Percentiles rank a stretch among this genome's conserved stretches.
These are phyloP conservation scores for Chlorociboria aeruginascens DNA, from an alignment of 495 filamentous ascomycete species.

Conservation along the genomic window DNA sequence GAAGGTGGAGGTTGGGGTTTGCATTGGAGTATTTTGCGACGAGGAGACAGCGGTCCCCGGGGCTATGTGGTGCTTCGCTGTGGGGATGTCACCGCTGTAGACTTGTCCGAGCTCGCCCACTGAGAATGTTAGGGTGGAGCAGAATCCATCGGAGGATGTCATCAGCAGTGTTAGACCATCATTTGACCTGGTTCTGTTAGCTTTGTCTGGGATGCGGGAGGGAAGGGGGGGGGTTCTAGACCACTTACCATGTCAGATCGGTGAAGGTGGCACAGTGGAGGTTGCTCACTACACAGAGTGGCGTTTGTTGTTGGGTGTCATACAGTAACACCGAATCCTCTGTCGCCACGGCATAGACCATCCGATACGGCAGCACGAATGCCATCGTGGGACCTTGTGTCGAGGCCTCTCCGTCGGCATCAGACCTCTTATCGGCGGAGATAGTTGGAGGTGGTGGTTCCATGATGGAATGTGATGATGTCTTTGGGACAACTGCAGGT, in stretches of 20 bases:
- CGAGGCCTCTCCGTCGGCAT: constrained; percentile 38
- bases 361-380: constrained; percentile 81
- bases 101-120: constrained; percentile 78
- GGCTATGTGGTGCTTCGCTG: constrained; percentile 31
- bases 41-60: constrained; percentile 25
- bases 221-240: no score
- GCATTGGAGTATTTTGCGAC: constrained; percentile 46
- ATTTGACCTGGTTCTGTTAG: constrained; percentile 51
- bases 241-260: constrained; percentile 77
- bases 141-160: constrained; percentile 96
- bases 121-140: constrained; percentile 76
- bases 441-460: constrained; percentile 63
- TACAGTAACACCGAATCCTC: constrained; percentile 94
- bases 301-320: constrained; percentile 93
- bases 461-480: constrained; percentile 48
- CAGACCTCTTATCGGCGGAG: constrained; percentile 38
- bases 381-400: constrained; percentile 49
- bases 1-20: constrained; percentile 48
- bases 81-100: constrained; percentile 57
- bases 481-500: constrained; percentile 51
- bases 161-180: constrained; percentile 89
- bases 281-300: constrained; percentile 88
- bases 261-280: constrained; percentile 96
- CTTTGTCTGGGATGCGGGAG: background rate
- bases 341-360: constrained; percentile 94